Evolutionary conservation across 192 early-diverging fungal genomes (phyloP), one percentile per base, ranked within the genome.

Genomic region (Gonapodya prolifera): DNA sequence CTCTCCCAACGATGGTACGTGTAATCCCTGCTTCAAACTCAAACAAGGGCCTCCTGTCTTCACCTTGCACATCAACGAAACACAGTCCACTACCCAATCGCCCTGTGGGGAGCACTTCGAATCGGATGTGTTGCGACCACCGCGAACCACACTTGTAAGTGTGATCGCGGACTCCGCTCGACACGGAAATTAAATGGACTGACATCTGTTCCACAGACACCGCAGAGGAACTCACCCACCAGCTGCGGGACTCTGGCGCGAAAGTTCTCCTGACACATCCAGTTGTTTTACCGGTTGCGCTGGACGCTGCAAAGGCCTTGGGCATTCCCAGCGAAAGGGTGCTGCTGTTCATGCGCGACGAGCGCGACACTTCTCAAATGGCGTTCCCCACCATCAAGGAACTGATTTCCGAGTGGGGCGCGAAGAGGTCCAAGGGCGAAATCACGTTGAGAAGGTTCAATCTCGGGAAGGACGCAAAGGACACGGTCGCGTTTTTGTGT

Each of bases 171-270:
- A n/a, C n/a, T n/a, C n/a, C n/a, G n/a, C n/a, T n/a, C n/a, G n/a
- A n/a, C n/a, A n/a, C n/a, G n/a, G n/a, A n/a, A n/a, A n/a, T n/a
- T n/a, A n/a, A n/a, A n/a, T n/a, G n/a, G n/a, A n/a, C n/a, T n/a
- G n/a, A n/a, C n/a, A n/a, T n/a, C n/a, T n/a, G 23, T 16, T 61
- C 45, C 45, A 61, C 45, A 61, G 45, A 73, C 71, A 73, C 71
- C 71, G 31, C 71, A 2, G 71, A 73, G 8, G 71, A 73, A 32
- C 71, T 73, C 28, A 29, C 31, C 28, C 29, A 18, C 8, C 71
- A 73, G 71, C 71, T 73, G 16, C 28, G 32, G 18, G 71, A 73
- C 71, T 16, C 71, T 18, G 71, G 71, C 8, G 71, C 71, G 71
- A 16, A 8, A 32, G 32, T 73, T 29, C 28, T 73, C 31, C 8